These are phyloP conservation scores for Hebeloma cylindrosporum DNA, from an alignment of 768 basidiomycete genomes.

Conservation along the genomic window DNA sequence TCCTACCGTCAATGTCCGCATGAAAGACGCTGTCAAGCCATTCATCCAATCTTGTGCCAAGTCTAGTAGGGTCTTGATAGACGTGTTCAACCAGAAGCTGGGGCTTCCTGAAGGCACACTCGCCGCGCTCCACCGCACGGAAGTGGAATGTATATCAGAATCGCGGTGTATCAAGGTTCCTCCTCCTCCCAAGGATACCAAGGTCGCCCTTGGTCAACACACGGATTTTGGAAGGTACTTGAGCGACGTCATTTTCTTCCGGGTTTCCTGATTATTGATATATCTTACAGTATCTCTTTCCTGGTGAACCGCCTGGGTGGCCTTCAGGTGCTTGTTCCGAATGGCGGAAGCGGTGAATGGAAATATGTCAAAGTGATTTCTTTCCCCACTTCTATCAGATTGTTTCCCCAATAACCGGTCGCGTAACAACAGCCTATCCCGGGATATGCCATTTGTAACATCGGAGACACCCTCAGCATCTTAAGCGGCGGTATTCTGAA, in stretches of 20 bases:
- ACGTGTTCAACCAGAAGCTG: conserved; percentile 52
- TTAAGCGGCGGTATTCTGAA: conserved; percentile 62
- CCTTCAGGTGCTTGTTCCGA: conserved; percentile 58
- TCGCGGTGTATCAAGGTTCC: conserved; percentile 51
- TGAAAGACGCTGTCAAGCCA: conserved; percentile 44
- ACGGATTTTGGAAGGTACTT: conserved; percentile 62
- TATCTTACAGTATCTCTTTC: conserved; percentile 46
- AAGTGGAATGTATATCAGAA: conserved; percentile 53
- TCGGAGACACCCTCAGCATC: conserved; percentile 57
- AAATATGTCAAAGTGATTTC: conserved; percentile 56
- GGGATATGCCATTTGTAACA: conserved; percentile 53
- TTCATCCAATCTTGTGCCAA: conserved; percentile 55
- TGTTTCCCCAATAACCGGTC: neutral
- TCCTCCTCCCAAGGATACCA: conserved; percentile 29
- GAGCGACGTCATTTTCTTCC: conserved; percentile 17
- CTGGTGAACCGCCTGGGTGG: conserved; percentile 66
- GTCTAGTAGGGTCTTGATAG: conserved; percentile 49
- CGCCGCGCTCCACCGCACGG: conserved; percentile 37
- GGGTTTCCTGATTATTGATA: conserved; percentile 25
- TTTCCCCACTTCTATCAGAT: too few species aligned
- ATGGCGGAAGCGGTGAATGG: conserved; percentile 50
- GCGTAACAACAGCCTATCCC: conserved; percentile 39
- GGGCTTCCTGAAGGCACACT: conserved; percentile 51
- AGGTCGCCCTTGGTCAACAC: conserved; percentile 50
- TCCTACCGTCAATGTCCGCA: conserved; percentile 44